Evolutionary conservation across 78 protist genomes (phyloP), one percentile per base, ranked within the genome.

Genomic region (Dictyostelium firmibasis): DNA sequence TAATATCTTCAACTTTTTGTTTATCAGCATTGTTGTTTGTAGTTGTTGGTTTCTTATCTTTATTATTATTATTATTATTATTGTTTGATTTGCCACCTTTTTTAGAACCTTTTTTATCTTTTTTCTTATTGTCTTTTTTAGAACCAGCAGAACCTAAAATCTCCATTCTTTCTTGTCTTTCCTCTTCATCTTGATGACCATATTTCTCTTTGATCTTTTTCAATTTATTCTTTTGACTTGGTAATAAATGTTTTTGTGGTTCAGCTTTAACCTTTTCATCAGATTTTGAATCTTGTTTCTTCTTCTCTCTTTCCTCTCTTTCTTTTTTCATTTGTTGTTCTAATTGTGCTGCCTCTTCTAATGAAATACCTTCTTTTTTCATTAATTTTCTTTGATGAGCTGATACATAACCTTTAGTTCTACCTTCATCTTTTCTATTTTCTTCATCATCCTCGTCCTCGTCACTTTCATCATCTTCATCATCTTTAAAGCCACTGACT

Each of bases 111-210:
- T 72, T 86, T 67, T 82, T 91, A 31, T 82, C 77, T 43, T 83
- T 75, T 57, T 86, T 50, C 62, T 50, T 81, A 8, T 84, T 62
- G 1, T 84, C 78, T 53, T 84, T 74, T 13, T 84, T 85, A 18
- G 20, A 9, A 76, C 91, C 92, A 20, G 76, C 62, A 9, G 92
- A 86, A 44, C 96, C 96, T 10, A 95, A n/a, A 13, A 95, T 60
- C 53, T 83, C 85, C 91, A 95, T 44, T 91, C 85, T 77, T 62
- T 84, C 72, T n/a, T 76, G 62, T 79, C 95, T 84, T 41, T 98
- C 99, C 31, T 98, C 99, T 33, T 98, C 99, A 89, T 98, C 99
- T 85, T 98, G 98, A 60, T 97, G 97, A 33, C 86, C 98, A 83
- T 98, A 98, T 96, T 97, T 97, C 20, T 44, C 88, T 92, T 92